Conservation (phyloP, 202 grass and related monocot genomes). For the Brachypodium distachyon region DNA sequence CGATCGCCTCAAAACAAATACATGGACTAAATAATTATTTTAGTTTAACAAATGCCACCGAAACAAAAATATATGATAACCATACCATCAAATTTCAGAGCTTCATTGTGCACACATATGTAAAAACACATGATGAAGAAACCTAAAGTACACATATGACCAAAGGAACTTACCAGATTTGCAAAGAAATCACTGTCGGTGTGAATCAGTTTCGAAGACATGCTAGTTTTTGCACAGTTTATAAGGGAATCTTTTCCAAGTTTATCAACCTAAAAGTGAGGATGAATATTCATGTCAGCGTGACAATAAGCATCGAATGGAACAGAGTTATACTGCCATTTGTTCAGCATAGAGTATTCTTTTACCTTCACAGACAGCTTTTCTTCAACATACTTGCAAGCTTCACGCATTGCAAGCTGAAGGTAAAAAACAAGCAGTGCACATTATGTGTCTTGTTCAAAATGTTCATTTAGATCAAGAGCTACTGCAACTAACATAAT, state of each 20-base stretch:
- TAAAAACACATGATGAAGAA: background rate
- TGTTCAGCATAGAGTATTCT: background rate
- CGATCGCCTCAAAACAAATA: background rate
- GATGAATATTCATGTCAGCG: conserved; percentile 18
- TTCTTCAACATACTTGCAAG: conserved; percentile 93
- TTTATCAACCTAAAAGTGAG: conserved; percentile 57
- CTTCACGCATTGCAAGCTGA: conserved; percentile 95
- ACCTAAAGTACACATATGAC: background rate
- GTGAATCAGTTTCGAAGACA: conserved; percentile 81
- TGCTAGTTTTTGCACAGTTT: conserved; percentile 95
- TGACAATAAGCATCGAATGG: background rate
- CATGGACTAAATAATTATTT: background rate
- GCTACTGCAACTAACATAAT: background rate
- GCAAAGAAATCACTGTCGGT: conserved; percentile 86
- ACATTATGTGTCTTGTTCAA: background rate
- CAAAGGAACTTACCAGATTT: conserved; percentile 43
- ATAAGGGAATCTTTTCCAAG: conserved; percentile 85
- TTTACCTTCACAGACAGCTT: conserved; percentile 64
- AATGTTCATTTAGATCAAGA: background rate
- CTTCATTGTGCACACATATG: background rate
- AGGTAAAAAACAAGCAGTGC: background rate
- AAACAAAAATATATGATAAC: background rate
- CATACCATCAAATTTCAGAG: background rate
- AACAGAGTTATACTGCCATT: background rate
- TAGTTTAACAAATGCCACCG: background rate